Percentiles rank a stretch among this genome's conserved stretches.
Conservation (phyloP, 352 stramenopile species). For the Globisporangium abappressorium region DNA sequence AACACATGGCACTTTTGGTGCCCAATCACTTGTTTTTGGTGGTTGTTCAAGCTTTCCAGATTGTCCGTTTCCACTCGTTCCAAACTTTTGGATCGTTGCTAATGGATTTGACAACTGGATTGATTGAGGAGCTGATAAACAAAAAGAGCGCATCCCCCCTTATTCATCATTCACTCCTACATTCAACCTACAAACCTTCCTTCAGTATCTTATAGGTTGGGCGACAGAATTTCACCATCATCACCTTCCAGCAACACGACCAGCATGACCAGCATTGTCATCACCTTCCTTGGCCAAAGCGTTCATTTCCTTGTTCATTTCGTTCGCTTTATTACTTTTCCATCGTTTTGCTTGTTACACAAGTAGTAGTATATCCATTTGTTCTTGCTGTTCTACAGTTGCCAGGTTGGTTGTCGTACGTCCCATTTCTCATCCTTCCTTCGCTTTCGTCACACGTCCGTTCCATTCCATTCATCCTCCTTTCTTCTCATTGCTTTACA, state of each 20-base stretch:
- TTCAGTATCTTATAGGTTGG: background rate
- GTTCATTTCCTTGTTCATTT: background rate
- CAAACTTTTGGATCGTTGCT: no score
- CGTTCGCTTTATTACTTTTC: background rate
- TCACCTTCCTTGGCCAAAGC: background rate
- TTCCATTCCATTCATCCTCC: background rate
- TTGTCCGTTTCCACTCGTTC: no score
- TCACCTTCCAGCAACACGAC: background rate
- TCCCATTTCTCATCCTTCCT: background rate
- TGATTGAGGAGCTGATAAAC: background rate
- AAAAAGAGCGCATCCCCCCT: background rate
- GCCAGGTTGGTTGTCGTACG: background rate
- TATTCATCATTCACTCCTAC: no score
- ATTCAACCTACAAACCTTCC: background rate
- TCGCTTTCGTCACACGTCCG: background rate
- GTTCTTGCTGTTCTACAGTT: background rate
- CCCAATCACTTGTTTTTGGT: no score
- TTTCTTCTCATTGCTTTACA: slow-evolving; percentile 29
- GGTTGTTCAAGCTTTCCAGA: no score
- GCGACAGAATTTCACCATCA: background rate
- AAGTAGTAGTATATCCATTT: background rate
- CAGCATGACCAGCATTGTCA: background rate
- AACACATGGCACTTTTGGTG: background rate
- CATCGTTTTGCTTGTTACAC: background rate
- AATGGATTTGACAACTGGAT: background rate